Evolutionary conservation across 768 basidiomycete genomes (phyloP).

Genomic region (Trametes cubensis): DNA sequence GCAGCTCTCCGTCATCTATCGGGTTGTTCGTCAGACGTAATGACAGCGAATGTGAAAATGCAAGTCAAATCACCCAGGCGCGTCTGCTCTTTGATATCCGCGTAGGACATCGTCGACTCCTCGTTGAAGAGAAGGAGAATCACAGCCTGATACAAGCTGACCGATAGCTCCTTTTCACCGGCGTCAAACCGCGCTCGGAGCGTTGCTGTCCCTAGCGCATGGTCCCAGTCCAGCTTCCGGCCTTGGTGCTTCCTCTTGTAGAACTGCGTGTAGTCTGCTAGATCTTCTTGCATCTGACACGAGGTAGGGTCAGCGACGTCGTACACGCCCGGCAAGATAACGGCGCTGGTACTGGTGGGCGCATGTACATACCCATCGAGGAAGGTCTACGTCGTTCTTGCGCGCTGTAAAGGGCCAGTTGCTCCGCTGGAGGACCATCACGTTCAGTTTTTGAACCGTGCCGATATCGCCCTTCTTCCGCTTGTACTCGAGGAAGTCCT

Average conservation of each 20-base stretch:
- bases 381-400: conserved; percentile 54
- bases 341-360: background rate
- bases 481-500: conserved; percentile 59
- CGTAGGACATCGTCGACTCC: conserved; percentile 56
- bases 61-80: conserved; percentile 61
- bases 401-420: conserved; percentile 81
- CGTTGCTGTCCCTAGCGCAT: conserved; percentile 81
- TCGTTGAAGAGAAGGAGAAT: conserved; percentile 88
- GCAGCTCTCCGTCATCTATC: conserved; percentile 70
- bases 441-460: conserved; percentile 55
- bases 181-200: conserved; percentile 68
- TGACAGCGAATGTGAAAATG: background rate
- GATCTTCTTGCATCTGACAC: conserved; percentile 70
- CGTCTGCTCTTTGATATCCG: conserved; percentile 67
- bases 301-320: background rate
- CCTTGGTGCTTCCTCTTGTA: conserved; percentile 82
- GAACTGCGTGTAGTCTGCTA: conserved; percentile 64
- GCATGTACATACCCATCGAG: conserved; percentile 47
- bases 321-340: background rate
- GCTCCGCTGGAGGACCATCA: conserved; percentile 84
- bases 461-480: conserved; percentile 29
- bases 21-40: conserved; percentile 31
- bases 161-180: conserved; percentile 82
- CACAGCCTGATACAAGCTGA: conserved; percentile 90
- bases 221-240: conserved; percentile 82